Conservation (phyloP, 208 protist genomes). For the Leishmania mexicana region DNA sequence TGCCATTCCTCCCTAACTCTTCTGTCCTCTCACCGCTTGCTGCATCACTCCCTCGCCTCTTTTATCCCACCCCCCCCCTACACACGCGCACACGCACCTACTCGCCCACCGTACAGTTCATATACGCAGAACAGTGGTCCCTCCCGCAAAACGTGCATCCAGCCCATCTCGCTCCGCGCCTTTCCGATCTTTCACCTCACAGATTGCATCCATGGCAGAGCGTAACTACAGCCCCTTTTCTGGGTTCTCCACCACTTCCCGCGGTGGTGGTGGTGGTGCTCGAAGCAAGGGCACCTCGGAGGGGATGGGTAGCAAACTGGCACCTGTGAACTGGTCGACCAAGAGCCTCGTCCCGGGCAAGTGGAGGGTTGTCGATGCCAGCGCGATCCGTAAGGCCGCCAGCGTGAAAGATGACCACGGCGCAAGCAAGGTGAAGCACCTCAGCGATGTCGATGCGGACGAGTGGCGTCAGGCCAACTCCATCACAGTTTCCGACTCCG, state of each 20-base stretch:
- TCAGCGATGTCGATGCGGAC: constrained; percentile 59
- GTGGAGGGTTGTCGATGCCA: constrained; percentile 82
- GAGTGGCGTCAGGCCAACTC: constrained; percentile 65
- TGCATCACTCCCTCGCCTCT: background rate
- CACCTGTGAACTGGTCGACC: constrained; percentile 67
- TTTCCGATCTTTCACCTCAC: background rate
- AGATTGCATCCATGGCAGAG: constrained; percentile 41
- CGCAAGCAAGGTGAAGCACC: constrained; percentile 23
- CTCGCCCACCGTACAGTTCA: background rate
- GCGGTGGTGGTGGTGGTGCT: constrained; percentile 14
- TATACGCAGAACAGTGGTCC: background rate
- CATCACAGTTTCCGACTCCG: constrained; percentile 73
- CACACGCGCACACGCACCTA: background rate
- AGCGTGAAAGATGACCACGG: constrained; percentile 35
- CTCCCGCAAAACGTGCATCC: constrained; percentile 2
- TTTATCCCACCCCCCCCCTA: background rate
- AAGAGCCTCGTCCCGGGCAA: constrained; percentile 67
- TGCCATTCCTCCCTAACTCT: background rate
- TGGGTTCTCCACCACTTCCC: constrained; percentile 42
- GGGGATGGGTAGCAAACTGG: constrained; percentile 48
- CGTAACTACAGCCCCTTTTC: constrained; percentile 83
- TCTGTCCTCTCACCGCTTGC: background rate
- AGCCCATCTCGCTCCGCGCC: background rate
- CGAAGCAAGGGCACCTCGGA: constrained; percentile 7
- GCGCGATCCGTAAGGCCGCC: constrained; percentile 60